Evolutionary conservation across 768 basidiomycete genomes (phyloP).

Genomic region (Hericium coralloides): DNA sequence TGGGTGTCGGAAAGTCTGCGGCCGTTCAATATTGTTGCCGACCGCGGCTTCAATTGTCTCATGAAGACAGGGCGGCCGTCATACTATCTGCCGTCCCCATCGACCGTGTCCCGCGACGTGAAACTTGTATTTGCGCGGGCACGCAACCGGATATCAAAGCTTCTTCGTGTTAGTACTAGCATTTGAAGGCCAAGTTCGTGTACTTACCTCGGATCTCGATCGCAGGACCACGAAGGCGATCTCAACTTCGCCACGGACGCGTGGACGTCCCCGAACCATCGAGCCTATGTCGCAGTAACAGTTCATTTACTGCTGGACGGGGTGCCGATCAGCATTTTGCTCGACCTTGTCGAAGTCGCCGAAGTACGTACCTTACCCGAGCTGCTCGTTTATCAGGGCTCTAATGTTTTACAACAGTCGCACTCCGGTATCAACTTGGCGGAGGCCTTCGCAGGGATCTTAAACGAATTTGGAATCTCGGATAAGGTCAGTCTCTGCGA

Average conservation of each 20-base stretch:
- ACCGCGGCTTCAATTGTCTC: conserved; percentile 22
- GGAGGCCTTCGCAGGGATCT: too few species aligned
- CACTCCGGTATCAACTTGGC: too few species aligned
- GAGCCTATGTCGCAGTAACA: conserved; percentile 21
- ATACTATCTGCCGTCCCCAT: conserved; percentile 25
- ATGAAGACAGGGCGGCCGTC: conserved; percentile 27
- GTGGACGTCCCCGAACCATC: conserved; percentile 31
- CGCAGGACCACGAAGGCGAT: conserved; percentile 21
- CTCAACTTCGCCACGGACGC: conserved; percentile 28
- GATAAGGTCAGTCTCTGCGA: too few species aligned
- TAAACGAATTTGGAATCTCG: too few species aligned
- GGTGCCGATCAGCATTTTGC: conserved; percentile 16
- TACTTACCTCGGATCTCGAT: background rate
- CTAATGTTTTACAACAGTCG: background rate
- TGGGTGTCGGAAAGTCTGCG: conserved; percentile 27
- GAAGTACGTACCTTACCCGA: conserved; percentile 7
- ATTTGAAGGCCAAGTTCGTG: background rate
- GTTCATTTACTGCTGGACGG: conserved; percentile 28
- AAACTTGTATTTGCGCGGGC: conserved; percentile 20
- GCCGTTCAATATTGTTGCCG: conserved; percentile 27
- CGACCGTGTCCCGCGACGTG: conserved; percentile 26
- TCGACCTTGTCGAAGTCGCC: conserved; percentile 32
- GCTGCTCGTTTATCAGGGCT: background rate
- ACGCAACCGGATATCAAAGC: conserved; percentile 16
- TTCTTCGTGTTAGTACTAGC: conserved; percentile 4